Evolutionary conservation across 192 early-diverging fungal species (phyloP).

Genomic region (Backusella tuberculispora): DNA sequence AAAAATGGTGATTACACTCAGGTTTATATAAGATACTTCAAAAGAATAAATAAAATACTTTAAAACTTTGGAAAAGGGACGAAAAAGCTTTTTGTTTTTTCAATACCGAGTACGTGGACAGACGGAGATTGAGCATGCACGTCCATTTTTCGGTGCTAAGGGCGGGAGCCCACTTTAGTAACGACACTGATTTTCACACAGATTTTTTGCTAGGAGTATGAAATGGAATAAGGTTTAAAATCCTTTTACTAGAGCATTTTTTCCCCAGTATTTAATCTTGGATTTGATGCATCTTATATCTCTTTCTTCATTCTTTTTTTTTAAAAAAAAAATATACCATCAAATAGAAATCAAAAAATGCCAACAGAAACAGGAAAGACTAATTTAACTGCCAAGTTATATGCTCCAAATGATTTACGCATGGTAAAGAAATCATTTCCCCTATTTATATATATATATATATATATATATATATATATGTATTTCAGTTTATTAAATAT

Average conservation of each 20-base stretch:
- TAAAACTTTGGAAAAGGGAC: neutral
- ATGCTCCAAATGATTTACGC: slow-evolving; percentile 2
- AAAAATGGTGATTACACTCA: too few species aligned
- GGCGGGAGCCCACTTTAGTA: neutral
- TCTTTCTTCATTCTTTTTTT: neutral
- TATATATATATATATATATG: neutral
- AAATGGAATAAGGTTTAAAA: slow-evolving; percentile 11
- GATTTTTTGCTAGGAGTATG: neutral
- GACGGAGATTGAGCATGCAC: neutral
- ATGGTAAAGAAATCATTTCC: slow-evolving; percentile 1
- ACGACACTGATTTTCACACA: neutral
- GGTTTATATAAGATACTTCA: neutral
- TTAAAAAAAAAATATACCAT: neutral
- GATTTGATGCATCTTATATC: neutral
- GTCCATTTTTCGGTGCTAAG: slow-evolving; percentile 3
- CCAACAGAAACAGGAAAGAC: neutral
- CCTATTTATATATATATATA: neutral
- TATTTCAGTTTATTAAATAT: neutral
- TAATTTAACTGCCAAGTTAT: slow-evolving; percentile 3
- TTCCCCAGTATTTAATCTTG: neutral
- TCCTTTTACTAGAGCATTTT: neutral
- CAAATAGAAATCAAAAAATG: neutral
- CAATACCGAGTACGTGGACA: neutral
- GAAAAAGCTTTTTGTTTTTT: neutral
- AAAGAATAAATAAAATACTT: neutral